A percentile compares a stretch with the other conserved stretches of the same genome.
Conservation (phyloP, 352 stramenopile species). For the Globisporangium irregulare region DNA sequence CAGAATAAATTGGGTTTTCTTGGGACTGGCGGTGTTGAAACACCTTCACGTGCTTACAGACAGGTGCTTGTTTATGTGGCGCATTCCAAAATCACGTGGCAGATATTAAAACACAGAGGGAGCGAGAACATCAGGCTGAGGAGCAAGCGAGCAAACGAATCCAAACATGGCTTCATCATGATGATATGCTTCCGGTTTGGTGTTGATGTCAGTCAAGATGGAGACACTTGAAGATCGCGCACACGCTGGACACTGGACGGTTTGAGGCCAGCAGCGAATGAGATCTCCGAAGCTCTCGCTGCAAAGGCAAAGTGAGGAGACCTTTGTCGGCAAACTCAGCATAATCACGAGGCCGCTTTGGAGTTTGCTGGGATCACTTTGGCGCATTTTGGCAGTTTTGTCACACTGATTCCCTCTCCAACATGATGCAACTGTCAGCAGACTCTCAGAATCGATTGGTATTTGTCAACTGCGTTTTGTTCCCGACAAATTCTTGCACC, state of each 20-base stretch:
- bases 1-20: no score
- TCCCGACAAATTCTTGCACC: constrained; percentile 11
- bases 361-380: not conserved
- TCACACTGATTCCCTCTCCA: not conserved
- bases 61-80: constrained; percentile 3
- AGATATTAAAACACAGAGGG: not conserved
- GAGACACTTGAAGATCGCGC: not conserved
- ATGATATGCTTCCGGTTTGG: no score
- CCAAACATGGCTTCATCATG: not conserved
- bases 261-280: not conserved
- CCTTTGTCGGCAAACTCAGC: no score
- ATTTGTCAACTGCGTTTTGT: constrained; percentile 4
- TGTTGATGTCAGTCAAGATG: no score
- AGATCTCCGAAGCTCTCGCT: not conserved
- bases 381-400: not conserved
- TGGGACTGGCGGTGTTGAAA: no score
- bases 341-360: not conserved
- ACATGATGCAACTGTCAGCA: not conserved
- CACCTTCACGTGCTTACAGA: no score
- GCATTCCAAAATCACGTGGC: not conserved
- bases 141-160: not conserved
- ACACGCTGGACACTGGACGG: no score
- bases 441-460: not conserved
- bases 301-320: not conserved
- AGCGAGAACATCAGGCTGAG: no score